Base-by-base conservation (phyloP, 2,329 filamentous ascomycete genomes). In the Penicillium sp. region DNA sequence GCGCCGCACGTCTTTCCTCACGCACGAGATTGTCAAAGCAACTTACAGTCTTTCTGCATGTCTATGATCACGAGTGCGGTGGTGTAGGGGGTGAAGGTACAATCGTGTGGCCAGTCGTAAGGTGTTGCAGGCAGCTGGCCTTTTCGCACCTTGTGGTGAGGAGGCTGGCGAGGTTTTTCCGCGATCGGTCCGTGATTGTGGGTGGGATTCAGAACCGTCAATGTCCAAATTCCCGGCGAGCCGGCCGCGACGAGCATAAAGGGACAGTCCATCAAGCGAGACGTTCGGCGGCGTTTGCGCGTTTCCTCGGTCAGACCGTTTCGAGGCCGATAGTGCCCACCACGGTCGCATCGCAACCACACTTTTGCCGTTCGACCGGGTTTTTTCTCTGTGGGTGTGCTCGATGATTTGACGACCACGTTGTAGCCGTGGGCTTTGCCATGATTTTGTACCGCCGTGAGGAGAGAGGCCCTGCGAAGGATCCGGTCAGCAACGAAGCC, bases 11-110 rank as follows among this genome's bases (percentile, higher is more conserved):
- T 18, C 18, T 18, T 18, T 18, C 18, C 2, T 18, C 18, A 18
- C 18, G 18, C 18, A 1, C 18, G 18, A 18, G 18, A 18, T 18
- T 3, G 18, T 18, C 18, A 18, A 18, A 18, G 18, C 18, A 32
- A 61, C 70, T 47, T 57, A 74, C 72, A 74, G 55, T 75, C 73
- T 44, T 71, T 68, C 51, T 75, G 73, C 73, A 75, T 75, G 53
- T 75, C 73, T 48, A 75, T 71, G 9, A 75, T 63, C 25, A 75
- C 68, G 37, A 75, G 58, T 0, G 72, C 73, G 26, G 72, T 74
- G 4, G 70, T 74, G 49, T 68, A 71, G 25, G 71, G 69, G 4
- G 67, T 69, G 37, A 75, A 65, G 6, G 67, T 67, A 1, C 68
- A 66, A 58, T 74, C 70, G 52, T 75, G 71, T 7, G 73, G 73